Conservation (phyloP, 257 asterid species). For the Salvia miltiorrhiza region DNA sequence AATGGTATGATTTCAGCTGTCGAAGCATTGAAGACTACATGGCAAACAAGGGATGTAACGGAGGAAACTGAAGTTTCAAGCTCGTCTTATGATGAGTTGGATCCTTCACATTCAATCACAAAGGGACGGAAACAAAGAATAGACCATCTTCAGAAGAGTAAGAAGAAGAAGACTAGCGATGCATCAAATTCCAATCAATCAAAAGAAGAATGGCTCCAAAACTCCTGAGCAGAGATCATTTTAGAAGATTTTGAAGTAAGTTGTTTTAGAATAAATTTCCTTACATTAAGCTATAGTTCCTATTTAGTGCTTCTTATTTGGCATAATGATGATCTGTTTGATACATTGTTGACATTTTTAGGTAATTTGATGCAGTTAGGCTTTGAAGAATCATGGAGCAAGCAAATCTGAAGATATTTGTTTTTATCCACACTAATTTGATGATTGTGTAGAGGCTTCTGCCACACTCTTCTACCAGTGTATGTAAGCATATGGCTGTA, state of each 20-base stretch:
- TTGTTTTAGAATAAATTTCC: neutral
- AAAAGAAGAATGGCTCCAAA: neutral
- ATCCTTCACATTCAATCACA: neutral
- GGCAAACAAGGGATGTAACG: neutral
- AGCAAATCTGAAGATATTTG: too few species aligned
- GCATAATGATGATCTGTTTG: neutral
- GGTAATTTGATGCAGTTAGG: neutral
- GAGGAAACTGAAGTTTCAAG: neutral
- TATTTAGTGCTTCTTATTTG: neutral
- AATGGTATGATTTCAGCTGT: neutral
- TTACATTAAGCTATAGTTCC: neutral
- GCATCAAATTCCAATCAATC: neutral
- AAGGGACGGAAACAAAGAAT: neutral
- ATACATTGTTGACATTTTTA: neutral
- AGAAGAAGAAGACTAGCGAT: neutral
- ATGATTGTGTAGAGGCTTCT: too few species aligned
- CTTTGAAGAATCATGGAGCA: neutral
- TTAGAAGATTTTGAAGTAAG: neutral
- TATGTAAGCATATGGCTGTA: too few species aligned
- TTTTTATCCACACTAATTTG: too few species aligned
- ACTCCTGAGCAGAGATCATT: neutral
- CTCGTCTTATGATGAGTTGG: neutral
- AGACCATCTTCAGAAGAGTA: neutral
- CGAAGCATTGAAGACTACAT: neutral
- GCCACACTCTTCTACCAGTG: too few species aligned